A percentile compares a stretch with the other conserved stretches of the same genome.
Evolutionary conservation across 768 basidiomycete genomes (phyloP).

Genomic region (Pleurotus cornucopiae): DNA sequence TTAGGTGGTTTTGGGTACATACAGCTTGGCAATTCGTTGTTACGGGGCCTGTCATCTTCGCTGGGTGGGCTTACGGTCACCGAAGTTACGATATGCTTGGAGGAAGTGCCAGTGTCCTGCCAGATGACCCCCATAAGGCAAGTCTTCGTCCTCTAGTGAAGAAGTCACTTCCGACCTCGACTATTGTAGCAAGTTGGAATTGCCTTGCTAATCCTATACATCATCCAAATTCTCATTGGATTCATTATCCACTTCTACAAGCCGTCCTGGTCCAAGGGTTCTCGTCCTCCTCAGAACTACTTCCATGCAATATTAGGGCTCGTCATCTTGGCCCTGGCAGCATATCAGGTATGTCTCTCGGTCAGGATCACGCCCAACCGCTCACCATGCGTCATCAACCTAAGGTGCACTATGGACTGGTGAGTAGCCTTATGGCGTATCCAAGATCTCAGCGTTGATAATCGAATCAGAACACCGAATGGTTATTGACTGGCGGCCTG

Average conservation of each 20-base stretch:
- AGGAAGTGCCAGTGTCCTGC: slow-evolving; percentile 18
- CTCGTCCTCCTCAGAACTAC: slow-evolving; percentile 51
- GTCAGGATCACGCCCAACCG: slow-evolving; percentile 4
- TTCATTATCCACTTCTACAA: slow-evolving; percentile 51
- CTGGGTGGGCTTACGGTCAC: slow-evolving; percentile 43
- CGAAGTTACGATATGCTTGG: slow-evolving; percentile 25
- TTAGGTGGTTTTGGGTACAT: slow-evolving; percentile 49
- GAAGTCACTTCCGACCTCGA: too few species aligned
- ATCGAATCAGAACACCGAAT: slow-evolving; percentile 31
- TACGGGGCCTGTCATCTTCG: slow-evolving; percentile 49
- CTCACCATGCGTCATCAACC: neutral
- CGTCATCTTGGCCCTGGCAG: slow-evolving; percentile 48
- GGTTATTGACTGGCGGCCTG: slow-evolving; percentile 29
- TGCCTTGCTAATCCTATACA: slow-evolving; percentile 49
- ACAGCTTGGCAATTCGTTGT: slow-evolving; percentile 45
- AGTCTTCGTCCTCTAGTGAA: neutral
- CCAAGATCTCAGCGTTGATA: neutral
- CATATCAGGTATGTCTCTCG: slow-evolving; percentile 35
- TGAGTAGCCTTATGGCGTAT: neutral
- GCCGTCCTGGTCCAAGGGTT: slow-evolving; percentile 28
- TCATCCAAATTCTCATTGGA: slow-evolving; percentile 46
- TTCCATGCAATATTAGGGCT: slow-evolving; percentile 52
- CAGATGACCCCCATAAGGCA: slow-evolving; percentile 35
- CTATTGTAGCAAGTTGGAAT: slow-evolving; percentile 43
- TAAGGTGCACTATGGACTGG: slow-evolving; percentile 45